These are phyloP conservation scores for Epichloe elymi DNA, from an alignment of 2,329 filamentous ascomycete genomes.

Conservation along the genomic window DNA sequence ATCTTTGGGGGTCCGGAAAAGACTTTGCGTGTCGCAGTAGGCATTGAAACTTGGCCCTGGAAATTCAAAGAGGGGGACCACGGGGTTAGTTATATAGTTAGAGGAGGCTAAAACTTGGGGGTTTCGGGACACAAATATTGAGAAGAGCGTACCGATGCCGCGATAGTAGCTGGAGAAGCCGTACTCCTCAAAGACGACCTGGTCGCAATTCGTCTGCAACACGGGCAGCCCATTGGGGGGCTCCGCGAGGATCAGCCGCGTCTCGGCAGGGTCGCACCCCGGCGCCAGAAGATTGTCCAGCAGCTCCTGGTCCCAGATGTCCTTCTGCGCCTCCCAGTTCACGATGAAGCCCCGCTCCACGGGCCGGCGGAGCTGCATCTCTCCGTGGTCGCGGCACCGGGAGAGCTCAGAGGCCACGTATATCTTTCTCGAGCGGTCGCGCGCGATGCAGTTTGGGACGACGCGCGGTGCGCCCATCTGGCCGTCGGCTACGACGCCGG, in stretches of 20 bases:
- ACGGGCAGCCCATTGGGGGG: conserved; percentile 70
- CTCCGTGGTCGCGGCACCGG: conserved; percentile 76
- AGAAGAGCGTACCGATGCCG: conserved; percentile 42
- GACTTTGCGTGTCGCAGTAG: conserved; percentile 61
- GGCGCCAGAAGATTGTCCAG: conserved; percentile 54
- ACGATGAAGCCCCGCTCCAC: conserved; percentile 92
- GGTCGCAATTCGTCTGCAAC: conserved; percentile 81
- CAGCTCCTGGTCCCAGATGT: conserved; percentile 88
- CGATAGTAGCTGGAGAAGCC: conserved; percentile 80
- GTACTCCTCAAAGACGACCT: conserved; percentile 96
- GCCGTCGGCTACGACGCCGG: conserved; percentile 52
- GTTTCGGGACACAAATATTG: too few species aligned
- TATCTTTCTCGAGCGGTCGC: conserved; percentile 63
- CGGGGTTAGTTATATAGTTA: not conserved
- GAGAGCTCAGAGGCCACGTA: conserved; percentile 72
- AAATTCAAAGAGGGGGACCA: not conserved
- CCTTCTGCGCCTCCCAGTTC: conserved; percentile 92
- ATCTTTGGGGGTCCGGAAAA: conserved; percentile 49
- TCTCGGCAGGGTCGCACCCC: conserved; percentile 63
- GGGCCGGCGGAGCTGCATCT: conserved; percentile 73
- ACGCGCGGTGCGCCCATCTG: conserved; percentile 45
- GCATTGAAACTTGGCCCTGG: conserved; percentile 64
- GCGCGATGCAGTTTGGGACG: conserved; percentile 81
- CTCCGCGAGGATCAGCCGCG: conserved; percentile 75
- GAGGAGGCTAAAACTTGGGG: too few species aligned